Evolutionary conservation across 106 monocot genomes (phyloP), one percentile per base, ranked within the genome.

Genomic region (Phalaenopsis equestris): DNA sequence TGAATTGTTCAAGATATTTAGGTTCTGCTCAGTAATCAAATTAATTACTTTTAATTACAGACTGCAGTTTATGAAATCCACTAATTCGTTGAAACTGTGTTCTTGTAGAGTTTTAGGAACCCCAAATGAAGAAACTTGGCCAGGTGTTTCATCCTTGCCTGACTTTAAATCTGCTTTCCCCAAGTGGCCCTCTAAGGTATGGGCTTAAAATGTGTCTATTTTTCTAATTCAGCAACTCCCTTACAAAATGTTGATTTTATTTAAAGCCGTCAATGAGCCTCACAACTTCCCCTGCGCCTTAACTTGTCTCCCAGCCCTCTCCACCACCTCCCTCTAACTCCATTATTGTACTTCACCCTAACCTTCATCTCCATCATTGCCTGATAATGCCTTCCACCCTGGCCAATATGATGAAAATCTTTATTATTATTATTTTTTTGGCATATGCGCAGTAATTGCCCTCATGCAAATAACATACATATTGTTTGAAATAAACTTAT

Each of bases 1-100:
- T 82, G 93, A 99, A 57, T 56, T 99, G 48, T 95, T 99, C 80
- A 95, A 93, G 83, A 99, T 99, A 72, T 99, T 99, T 87, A 99
- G 95, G 99, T 94, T 42, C 30, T 38, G 72, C 36, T 72, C 8
- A 72, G 39, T 72, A 41, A 15, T 72, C 36, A 65, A 65, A 65
- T n/a, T 65, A 10, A 9, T 24, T 6, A 23, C 8, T 23, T 65
- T 65, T n/a, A 39, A 39, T 72, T 72, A 38, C 72, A 41, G 36
- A 10, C 41, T 30, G 9, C 14, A 15, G 23, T 41, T 41, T 38
- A 38, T 72, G 2, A 30, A 23, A 24, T 72, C 15, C n/a, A 72
- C 36, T 72, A 30, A 72, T 72, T 72, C 30, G 3, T 52, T 67
- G 67, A 43, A 67, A 38, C 8, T 10, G 42, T 77, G 36, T 56